Percentiles rank a stretch among this genome's conserved stretches.
phyloP scores from a whole-genome alignment of 306 rosid species.

The Castanopsis chinensis region DNA sequence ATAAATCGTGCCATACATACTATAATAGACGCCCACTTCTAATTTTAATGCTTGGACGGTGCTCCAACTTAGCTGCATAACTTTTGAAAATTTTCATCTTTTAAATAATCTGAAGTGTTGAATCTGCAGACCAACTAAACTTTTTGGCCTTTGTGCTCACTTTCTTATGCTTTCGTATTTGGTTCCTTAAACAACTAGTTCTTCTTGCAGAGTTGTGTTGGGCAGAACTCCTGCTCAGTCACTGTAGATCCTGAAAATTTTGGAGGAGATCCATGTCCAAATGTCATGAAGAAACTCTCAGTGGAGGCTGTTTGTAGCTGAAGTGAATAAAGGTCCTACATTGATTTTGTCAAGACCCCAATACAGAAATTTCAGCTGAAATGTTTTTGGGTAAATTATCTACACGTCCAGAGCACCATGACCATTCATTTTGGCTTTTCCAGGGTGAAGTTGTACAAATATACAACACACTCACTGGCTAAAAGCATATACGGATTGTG shows the following conservation, averaged over 20 bases:
- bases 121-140: background rate
- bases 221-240: slow-evolving; percentile 75
- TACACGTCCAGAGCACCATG: slow-evolving; percentile 31
- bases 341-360: slow-evolving; percentile 19
- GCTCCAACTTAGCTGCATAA: background rate
- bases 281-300: slow-evolving; percentile 86
- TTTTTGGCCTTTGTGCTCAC: background rate
- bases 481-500: slow-evolving; percentile 47
- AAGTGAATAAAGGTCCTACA: slow-evolving; percentile 33
- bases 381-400: slow-evolving; percentile 26
- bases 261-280: slow-evolving; percentile 98
- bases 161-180: background rate
- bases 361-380: slow-evolving; percentile 12
- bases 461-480: slow-evolving; percentile 76
- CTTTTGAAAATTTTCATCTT: background rate
- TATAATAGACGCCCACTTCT: background rate
- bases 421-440: slow-evolving; percentile 63
- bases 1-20: background rate
- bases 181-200: background rate
- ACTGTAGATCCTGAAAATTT: slow-evolving; percentile 73
- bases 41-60: background rate
- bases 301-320: slow-evolving; percentile 91
- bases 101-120: background rate
- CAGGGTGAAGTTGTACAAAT: slow-evolving; percentile 86
- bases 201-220: slow-evolving; percentile 75